Base-by-base conservation (phyloP, 2,329 filamentous ascomycete species). In the Macrophomina tecta region DNA sequence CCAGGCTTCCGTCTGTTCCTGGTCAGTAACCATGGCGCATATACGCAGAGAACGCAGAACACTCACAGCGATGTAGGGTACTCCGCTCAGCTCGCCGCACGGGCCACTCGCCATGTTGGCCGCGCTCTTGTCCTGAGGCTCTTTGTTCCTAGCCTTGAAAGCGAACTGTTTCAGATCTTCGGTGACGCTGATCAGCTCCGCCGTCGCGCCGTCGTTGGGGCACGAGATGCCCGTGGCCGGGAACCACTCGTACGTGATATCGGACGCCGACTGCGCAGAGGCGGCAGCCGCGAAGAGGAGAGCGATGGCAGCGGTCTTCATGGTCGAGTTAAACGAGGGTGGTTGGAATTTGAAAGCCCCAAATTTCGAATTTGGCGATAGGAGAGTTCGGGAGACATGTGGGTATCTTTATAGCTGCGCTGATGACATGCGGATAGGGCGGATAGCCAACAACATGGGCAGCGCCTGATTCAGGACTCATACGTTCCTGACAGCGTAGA, bases 221-320 rank as follows among this genome's bases (percentile, higher is more conserved):
- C 55, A 60, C 5, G 55, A 11, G 23, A 60, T 11, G 14, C 55
- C 55, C 11, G 23, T 60, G 38, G 55, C 36, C 2, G 55, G 55
- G 55, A 60, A 60, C 7, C 38, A 18, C 38, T 60, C 38, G 38
- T 28, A 60, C 5, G 55, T 60, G 38, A 60, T 46, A 28, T 34
- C 55, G 36, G 23, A 23, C 23, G 52, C 52, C 32, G n/a, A 5
- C 2, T 38, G 11, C 2, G 52, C 52, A 23, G 34, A 5, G n/a
- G 34, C 34, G 34, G 55, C 32, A 9, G 52, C 36, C n/a, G 55
- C 55, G 38, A 46, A 6, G 55, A 60, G 55, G 38, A 34, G 3
- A 34, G 23, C 11, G 11, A 56, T 16, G 11, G 23, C 34, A 36
- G 38, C 23, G 55, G 55, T 45, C 18, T 42, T 32, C 55, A 45